phyloP scores from a whole-genome alignment of 2,329 filamentous ascomycete species.

The Beauveria varroae region DNA sequence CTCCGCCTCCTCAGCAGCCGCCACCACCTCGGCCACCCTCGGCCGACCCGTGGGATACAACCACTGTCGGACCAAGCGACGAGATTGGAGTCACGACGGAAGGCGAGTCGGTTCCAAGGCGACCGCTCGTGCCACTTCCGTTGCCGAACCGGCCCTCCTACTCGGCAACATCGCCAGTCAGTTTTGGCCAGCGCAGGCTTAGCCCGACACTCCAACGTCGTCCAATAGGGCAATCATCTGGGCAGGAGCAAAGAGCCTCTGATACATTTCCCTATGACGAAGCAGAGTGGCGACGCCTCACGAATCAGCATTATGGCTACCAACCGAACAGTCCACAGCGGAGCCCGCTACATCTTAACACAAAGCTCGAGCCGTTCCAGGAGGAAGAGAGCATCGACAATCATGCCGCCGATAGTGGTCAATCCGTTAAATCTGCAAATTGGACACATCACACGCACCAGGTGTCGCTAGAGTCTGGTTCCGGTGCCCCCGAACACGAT shows the following conservation, averaged over 20 bases:
- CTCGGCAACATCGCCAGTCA: slow-evolving; percentile 10
- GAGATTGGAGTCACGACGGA: slow-evolving; percentile 3
- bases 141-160: neutral
- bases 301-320: neutral
- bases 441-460: slow-evolving; percentile 1
- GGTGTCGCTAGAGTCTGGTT: slow-evolving; percentile 5
- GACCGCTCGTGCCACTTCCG: slow-evolving; percentile 14
- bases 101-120: slow-evolving; percentile 4
- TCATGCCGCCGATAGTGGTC: neutral
- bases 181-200: neutral
- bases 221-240: neutral
- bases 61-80: slow-evolving; percentile 15
- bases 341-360: neutral
- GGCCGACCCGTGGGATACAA: slow-evolving; percentile 36
- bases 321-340: neutral
- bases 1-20: slow-evolving; percentile 9
- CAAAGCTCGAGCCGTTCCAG: neutral
- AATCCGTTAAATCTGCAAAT: neutral
- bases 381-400: neutral
- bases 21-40: slow-evolving; percentile 27
- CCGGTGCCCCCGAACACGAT: neutral
- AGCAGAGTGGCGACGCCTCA: slow-evolving; percentile 8
- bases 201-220: neutral
- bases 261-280: neutral
- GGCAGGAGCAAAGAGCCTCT: neutral